Evolutionary conservation across 352 stramenopile species (phyloP).

Genomic region (Pythium periplocum): DNA sequence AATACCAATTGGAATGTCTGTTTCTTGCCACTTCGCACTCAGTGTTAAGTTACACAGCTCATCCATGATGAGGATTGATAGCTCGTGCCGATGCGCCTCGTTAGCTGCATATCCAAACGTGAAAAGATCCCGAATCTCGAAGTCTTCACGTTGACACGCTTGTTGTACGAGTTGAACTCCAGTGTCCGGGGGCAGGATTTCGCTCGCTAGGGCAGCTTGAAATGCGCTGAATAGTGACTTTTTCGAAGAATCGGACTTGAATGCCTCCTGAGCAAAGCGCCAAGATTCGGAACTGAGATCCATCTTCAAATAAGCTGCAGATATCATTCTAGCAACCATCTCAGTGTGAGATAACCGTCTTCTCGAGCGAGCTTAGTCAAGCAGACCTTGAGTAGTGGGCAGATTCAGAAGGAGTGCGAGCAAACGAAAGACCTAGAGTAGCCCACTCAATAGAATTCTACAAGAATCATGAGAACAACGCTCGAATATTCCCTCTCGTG

Average conservation of each 20-base stretch:
- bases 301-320: not conserved
- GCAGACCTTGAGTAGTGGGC: too few relatives aligned
- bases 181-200: conserved; percentile 8
- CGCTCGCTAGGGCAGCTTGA: conserved; percentile 24
- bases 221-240: conserved; percentile 58
- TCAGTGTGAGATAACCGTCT: not conserved
- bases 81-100: conserved; percentile 23
- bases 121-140: conserved; percentile 57
- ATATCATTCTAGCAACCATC: not conserved
- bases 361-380: too few relatives aligned
- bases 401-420: not conserved
- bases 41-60: conserved; percentile 29
- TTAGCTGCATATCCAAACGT: conserved; percentile 39
- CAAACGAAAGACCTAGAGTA: not conserved
- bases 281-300: not conserved
- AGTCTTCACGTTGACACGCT: conserved; percentile 51
- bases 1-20: conserved; percentile 26
- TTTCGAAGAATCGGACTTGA: conserved; percentile 43
- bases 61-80: conserved; percentile 47
- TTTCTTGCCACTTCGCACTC: not conserved
- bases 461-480: too few relatives aligned
- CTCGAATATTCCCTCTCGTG: too few relatives aligned
- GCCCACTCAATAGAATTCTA: too few relatives aligned
- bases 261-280: conserved; percentile 43
- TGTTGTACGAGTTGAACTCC: conserved; percentile 23